Evolutionary conservation across 305 asterid genomes (phyloP), one percentile per base, ranked within the genome.

Genomic region (Fraxinus baroniana): DNA sequence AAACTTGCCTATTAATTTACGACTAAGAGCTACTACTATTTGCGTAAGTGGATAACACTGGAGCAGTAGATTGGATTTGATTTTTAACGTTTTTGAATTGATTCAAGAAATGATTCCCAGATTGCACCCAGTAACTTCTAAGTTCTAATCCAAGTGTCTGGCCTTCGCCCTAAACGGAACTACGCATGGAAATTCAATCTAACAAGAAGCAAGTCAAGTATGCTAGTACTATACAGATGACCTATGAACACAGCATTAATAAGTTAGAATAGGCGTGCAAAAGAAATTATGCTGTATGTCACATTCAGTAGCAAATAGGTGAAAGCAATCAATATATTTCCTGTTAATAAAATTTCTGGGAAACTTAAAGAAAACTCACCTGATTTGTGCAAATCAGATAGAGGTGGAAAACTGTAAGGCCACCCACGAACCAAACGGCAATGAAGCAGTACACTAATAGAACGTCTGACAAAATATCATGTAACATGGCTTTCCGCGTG

Each of bases 391-490:
- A 84, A 70, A 92, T 94, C 82, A 94, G 89, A 88, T 92, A 89
- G 89, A 89, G 90, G 88, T 94, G 98, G 91, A 93, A 95, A 83
- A 83, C 83, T 0, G 98, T 82, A 60, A 95, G 91, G 84, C 98
- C 98, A 1, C 98, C 98, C 37, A 95, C 98, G 71, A 93, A 93
- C 98, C 98, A 95, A 80, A 92, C 87, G 0, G 97, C 86, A 82
- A 95, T 73, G 87, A 93, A 95, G 93, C 98, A 89, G 88, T 93
- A 95, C 70, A 91, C 85, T 3, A 93, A 88, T 79, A 95, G 97
- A 78, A 92, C 66, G 85, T 87, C 97, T 1, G 98, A 93, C 85
- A 93, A 72, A 85, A 87, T 77, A 86, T 95, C 98, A n/a, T 78
- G 79, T 77, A 93, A 79, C 28, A 95, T 86, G 71, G 92, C 94